Base-by-base conservation (phyloP, 2,329 filamentous ascomycete genomes). In the Verticillium nubilum region DNA sequence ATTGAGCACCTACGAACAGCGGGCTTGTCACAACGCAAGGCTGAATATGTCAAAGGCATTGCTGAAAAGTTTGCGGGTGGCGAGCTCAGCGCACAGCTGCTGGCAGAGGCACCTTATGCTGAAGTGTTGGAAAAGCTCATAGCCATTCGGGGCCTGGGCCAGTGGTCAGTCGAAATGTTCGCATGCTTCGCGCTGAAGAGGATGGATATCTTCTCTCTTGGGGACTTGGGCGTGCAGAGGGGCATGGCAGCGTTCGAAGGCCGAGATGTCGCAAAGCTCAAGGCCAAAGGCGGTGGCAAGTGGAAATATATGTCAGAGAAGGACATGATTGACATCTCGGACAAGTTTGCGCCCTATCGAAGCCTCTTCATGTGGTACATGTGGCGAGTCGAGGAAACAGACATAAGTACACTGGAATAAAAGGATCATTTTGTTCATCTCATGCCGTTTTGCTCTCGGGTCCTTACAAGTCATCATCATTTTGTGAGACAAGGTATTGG, bases 291-390 rank as follows among this genome's bases (percentile, higher is more conserved):
- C 37, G 88, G 88, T 31, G 90, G 91, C 52, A 98, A 98, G 78
- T 98, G 92, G 89, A 98, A 98, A 79, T 99, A 98, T 73, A 97
- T 98, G 92, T 84, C 83, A 35, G 95, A 98, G 76, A 84, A 86
- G 70, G 95, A 98, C 62, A 98, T 99, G 95, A 72, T 89, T 62
- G 90, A 92, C 65, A 81, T 91, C 64, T 87, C 91, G 13, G 89
- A 88, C 60, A 86, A 81, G 69, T 99, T 96, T 73, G 82, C 83
- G 60, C 95, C 94, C 3, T 98, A 96, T 74, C 88, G 93, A 69
- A 95, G 89, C 67, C 72, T 97, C 52, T 97, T 97, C 69, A 97
- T 97, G 93, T 97, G 93, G 93, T 96, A 96, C 72, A 96, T 97
- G 90, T 97, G 94, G 93, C 81, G 89, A 61, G 86, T 94, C 12